Evolutionary conservation across 208 protist genomes (phyloP).

Genomic region (Endotrypanum monterogeii): DNA sequence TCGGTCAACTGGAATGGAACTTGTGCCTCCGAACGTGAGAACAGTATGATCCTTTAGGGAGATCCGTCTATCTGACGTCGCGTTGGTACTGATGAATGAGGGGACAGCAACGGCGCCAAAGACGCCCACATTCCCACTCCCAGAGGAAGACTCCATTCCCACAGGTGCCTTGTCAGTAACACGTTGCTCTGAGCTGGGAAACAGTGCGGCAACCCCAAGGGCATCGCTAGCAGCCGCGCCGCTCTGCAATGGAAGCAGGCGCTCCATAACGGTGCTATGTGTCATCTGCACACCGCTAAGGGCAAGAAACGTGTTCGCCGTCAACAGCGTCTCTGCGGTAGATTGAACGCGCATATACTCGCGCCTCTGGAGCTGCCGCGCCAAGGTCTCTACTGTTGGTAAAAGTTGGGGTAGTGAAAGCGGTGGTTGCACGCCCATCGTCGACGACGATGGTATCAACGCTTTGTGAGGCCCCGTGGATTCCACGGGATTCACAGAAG

Average conservation of each 20-base stretch:
- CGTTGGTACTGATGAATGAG: neutral
- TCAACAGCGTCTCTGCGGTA: conserved; percentile 18
- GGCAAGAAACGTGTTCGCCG: conserved; percentile 30
- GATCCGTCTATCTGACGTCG: neutral
- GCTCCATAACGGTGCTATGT: conserved; percentile 23
- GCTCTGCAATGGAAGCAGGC: conserved; percentile 27
- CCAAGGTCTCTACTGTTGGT: conserved; percentile 28
- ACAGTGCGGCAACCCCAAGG: conserved; percentile 13
- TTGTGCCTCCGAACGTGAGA: too few relatives aligned
- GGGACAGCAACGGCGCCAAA: neutral
- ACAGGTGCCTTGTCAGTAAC: neutral
- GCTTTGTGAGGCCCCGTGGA: neutral
- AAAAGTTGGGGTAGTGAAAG: conserved; percentile 15
- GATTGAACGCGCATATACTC: conserved; percentile 26
- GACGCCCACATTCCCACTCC: neutral
- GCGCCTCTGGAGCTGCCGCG: conserved; percentile 26
- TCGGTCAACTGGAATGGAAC: neutral
- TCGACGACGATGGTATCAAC: neutral
- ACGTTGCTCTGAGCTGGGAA: conserved; percentile 5
- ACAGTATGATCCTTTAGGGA: neutral
- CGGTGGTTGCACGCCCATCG: neutral
- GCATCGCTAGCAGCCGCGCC: conserved; percentile 13
- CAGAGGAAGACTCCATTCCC: neutral
- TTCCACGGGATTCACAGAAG: neutral
- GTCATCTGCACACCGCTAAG: conserved; percentile 29